Evolutionary conservation across 1,139 yeast genomes (phyloP).

Genomic region (Ashbya aceris): DNA sequence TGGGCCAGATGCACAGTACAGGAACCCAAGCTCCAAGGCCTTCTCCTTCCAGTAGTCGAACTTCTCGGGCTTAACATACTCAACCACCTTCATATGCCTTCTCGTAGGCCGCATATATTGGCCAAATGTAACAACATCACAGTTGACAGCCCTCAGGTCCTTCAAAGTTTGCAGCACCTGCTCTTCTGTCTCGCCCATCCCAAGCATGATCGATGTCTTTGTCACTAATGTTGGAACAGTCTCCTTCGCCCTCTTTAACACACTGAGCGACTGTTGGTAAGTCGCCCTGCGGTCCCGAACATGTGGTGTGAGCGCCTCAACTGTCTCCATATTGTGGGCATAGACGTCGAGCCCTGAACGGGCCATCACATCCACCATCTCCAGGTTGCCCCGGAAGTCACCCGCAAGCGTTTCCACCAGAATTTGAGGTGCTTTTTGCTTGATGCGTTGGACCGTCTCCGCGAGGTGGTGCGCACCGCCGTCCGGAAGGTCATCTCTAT

Average conservation of each 20-base stretch:
- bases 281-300: conserved; percentile 96
- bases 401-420: conserved; percentile 92
- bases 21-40: conserved; percentile 80
- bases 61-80: conserved; percentile 88
- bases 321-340: conserved; percentile 96
- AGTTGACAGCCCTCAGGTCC: conserved; percentile 64
- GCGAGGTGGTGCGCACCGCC: conserved; percentile 92
- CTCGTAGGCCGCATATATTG: conserved; percentile 99
- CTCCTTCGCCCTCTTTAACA: conserved; percentile 70
- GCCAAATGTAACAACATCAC: conserved; percentile 97
- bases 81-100: conserved; percentile 97
- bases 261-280: conserved; percentile 76
- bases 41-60: conserved; percentile 87
- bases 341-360: conserved; percentile 85
- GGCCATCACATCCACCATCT: conserved; percentile 74
- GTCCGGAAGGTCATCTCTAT: conserved; percentile 87
- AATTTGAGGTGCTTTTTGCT: conserved; percentile 81
- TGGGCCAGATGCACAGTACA: conserved; percentile 96
- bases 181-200: conserved; percentile 92
- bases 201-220: conserved; percentile 92
- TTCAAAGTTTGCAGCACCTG: conserved; percentile 67
- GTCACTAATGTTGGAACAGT: conserved; percentile 71
- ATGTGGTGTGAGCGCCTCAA: conserved; percentile 87
- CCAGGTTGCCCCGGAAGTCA: conserved; percentile 85
- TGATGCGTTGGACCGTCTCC: conserved; percentile 76